Conservation (phyloP, 108 stramenopile genomes). For the Nitzschia inconspicua region DNA sequence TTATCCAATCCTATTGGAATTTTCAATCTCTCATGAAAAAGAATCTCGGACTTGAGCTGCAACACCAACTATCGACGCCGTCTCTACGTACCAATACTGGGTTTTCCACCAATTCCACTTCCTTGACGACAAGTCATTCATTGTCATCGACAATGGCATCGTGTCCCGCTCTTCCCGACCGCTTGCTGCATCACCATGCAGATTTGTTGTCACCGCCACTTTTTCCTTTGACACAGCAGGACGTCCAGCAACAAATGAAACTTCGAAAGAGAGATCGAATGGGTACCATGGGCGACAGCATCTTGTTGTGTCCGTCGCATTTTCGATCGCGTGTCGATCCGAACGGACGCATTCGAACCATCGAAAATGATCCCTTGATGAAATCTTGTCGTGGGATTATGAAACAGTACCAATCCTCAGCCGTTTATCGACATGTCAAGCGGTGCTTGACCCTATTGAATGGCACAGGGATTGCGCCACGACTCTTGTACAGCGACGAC, state of each 20-base stretch:
- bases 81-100: not conserved
- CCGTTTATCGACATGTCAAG: conserved; percentile 12
- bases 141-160: not conserved
- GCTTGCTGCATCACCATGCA: not conserved
- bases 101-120: not conserved
- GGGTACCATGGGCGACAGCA: not conserved
- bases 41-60: not conserved
- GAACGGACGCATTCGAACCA: too few species aligned
- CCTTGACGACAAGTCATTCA: not conserved
- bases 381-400: not conserved
- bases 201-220: not conserved
- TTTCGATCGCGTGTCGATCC: too few species aligned
- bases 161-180: not conserved
- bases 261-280: not conserved
- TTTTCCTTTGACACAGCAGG: not conserved
- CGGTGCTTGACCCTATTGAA: conserved; percentile 1
- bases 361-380: too few species aligned
- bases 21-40: not conserved
- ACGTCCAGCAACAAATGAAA: not conserved
- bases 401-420: conserved; percentile 5
- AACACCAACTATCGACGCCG: not conserved
- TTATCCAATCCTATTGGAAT: not conserved
- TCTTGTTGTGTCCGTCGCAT: not conserved
- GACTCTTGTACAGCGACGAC: conserved; percentile 12
- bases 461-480: conserved; percentile 5